Percentiles rank a stretch among this genome's conserved stretches.
Conservation (phyloP, 176 grass and related monocot genomes). For the Sorghum bicolor region Sorghum_bicolor_NCBIv3 NC_012879.2:48073501-48074000, state of each 20-base stretch:
- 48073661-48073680: slow-evolving; percentile 35
- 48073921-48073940: neutral
- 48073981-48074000: neutral
- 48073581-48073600: slow-evolving; percentile 40
- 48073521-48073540: slow-evolving; percentile 30
- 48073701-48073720: slow-evolving; percentile 15
- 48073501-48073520: slow-evolving; percentile 63
- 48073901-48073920: slow-evolving; percentile 2
- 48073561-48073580: slow-evolving; percentile 45
- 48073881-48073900: neutral
- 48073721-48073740: slow-evolving; percentile 1
- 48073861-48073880: slow-evolving; percentile 29
- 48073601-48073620: slow-evolving; percentile 35
- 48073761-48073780: slow-evolving; percentile 13
- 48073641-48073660: slow-evolving; percentile 28
- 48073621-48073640: slow-evolving; percentile 20
- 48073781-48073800: slow-evolving; percentile 15
- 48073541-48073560: slow-evolving; percentile 39
- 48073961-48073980: neutral
- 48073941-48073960: slow-evolving; percentile 35
- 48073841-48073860: slow-evolving; percentile 27
- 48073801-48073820: slow-evolving; percentile 29
- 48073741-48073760: neutral
- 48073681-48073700: slow-evolving; percentile 24
- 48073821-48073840: neutral